phyloP scores from a whole-genome alignment of 129 eudicot species.

The Chrysanthemum makinoi region DNA sequence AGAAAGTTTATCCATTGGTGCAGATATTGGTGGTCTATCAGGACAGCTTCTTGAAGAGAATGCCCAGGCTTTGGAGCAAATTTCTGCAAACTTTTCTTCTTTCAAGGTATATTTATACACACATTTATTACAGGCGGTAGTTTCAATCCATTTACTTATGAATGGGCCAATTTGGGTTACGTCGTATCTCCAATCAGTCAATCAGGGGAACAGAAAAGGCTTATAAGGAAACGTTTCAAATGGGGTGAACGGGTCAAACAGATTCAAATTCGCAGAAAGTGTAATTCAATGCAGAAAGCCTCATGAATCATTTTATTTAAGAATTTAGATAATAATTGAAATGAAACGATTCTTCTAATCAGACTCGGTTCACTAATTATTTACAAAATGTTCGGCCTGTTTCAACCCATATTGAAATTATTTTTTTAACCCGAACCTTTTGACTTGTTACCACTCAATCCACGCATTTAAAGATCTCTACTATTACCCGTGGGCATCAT shows the following conservation, averaged over 20 bases:
- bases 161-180: background rate
- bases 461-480: no score
- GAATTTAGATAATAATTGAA: background rate
- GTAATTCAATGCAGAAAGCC: background rate
- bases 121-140: background rate
- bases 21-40: constrained; percentile 75
- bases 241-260: background rate
- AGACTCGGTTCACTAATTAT: background rate
- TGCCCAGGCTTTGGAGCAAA: constrained; percentile 66
- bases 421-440: no score
- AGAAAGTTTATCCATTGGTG: constrained; percentile 25
- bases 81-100: constrained; percentile 67
- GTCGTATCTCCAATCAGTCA: background rate
- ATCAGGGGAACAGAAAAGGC: background rate
- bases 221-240: constrained; percentile 2
- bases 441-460: no score
- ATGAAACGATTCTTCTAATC: background rate
- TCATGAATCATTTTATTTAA: background rate
- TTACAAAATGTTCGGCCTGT: background rate
- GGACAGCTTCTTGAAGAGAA: constrained; percentile 81
- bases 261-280: background rate
- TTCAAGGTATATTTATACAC: constrained; percentile 42
- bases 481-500: background rate
- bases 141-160: background rate
- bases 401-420: no score